These are phyloP conservation scores for Lanzia echinophila DNA, from an alignment of 2,329 filamentous ascomycete species.

Conservation along the genomic window DNA sequence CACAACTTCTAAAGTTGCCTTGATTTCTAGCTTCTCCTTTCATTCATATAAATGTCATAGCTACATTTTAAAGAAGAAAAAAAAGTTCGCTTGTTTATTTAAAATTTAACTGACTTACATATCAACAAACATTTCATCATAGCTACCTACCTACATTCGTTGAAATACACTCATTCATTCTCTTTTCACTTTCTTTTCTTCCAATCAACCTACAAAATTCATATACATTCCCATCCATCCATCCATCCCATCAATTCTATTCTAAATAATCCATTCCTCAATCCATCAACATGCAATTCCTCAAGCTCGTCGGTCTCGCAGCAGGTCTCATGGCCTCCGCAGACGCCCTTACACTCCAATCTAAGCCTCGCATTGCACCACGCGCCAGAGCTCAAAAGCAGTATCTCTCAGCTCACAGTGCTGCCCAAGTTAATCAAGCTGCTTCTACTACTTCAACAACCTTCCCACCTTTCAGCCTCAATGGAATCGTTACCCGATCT, in stretches of 20 bases:
- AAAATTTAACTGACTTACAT: background rate
- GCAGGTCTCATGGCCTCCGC: slow-evolving; percentile 7
- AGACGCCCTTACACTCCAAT: background rate
- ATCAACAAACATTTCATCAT: background rate
- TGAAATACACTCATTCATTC: background rate
- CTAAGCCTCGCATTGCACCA: slow-evolving; percentile 3
- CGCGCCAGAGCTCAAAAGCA: background rate
- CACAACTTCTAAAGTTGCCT: too few relatives aligned
- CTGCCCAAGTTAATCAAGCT: slow-evolving; percentile 9
- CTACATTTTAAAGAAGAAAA: too few relatives aligned
- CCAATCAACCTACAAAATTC: background rate
- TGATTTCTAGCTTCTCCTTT: too few relatives aligned
- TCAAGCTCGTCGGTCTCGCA: slow-evolving; percentile 4
- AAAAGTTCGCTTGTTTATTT: background rate
- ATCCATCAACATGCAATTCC: slow-evolving; percentile 8
- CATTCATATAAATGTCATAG: too few relatives aligned
- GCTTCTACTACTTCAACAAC: slow-evolving; percentile 5
- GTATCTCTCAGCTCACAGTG: slow-evolving; percentile 10
- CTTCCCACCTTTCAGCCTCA: background rate
- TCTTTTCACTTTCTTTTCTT: background rate
- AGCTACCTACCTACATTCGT: background rate
- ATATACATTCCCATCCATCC: background rate
- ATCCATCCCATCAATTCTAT: background rate
- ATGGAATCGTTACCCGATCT: slow-evolving; percentile 2
- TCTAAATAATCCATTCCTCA: background rate